These are phyloP conservation scores for Phytophthora kernoviae DNA, from an alignment of 352 stramenopile species.

Conservation along the genomic window DNA sequence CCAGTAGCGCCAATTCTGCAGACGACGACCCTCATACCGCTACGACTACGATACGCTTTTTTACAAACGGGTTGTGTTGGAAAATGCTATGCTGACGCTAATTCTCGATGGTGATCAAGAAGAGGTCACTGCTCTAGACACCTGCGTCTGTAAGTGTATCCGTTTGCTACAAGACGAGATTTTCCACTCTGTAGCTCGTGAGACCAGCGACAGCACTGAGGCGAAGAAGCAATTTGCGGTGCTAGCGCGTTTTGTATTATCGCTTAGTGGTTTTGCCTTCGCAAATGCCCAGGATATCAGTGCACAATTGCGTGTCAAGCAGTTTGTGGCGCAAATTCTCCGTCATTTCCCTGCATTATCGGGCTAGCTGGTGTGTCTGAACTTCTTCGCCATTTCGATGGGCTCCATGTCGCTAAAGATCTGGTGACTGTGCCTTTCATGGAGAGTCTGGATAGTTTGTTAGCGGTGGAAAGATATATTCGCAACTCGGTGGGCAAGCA, in stretches of 20 bases:
- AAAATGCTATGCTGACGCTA: slow-evolving; percentile 48
- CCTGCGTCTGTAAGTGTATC: slow-evolving; percentile 42
- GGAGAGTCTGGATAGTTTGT: slow-evolving; percentile 22
- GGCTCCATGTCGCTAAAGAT: slow-evolving; percentile 5
- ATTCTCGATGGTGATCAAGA: slow-evolving; percentile 24
- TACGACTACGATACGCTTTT: slow-evolving; percentile 35
- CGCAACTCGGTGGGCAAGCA: slow-evolving; percentile 35
- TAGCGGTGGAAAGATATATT: slow-evolving; percentile 28
- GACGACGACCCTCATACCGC: slow-evolving; percentile 32
- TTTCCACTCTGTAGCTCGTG: slow-evolving; percentile 32
- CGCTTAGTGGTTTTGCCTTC: slow-evolving; percentile 33
- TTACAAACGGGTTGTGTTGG: slow-evolving; percentile 62
- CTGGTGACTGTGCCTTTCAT: slow-evolving; percentile 8
- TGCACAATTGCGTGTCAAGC: slow-evolving; percentile 34
- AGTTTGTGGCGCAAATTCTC: slow-evolving; percentile 36
- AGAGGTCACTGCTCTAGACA: slow-evolving; percentile 31
- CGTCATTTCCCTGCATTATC: slow-evolving; percentile 36
- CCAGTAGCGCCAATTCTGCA: slow-evolving; percentile 27
- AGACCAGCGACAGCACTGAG: neutral
- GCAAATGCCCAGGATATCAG: slow-evolving; percentile 25
- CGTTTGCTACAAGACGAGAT: slow-evolving; percentile 61
- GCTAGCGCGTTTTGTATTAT: slow-evolving; percentile 39
- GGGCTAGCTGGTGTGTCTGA: slow-evolving; percentile 19
- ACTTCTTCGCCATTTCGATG: slow-evolving; percentile 24
- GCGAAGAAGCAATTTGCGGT: slow-evolving; percentile 33